Base-by-base conservation (phyloP, 2,329 filamentous ascomycete genomes). In the Phyllosticta citribraziliensis region DNA sequence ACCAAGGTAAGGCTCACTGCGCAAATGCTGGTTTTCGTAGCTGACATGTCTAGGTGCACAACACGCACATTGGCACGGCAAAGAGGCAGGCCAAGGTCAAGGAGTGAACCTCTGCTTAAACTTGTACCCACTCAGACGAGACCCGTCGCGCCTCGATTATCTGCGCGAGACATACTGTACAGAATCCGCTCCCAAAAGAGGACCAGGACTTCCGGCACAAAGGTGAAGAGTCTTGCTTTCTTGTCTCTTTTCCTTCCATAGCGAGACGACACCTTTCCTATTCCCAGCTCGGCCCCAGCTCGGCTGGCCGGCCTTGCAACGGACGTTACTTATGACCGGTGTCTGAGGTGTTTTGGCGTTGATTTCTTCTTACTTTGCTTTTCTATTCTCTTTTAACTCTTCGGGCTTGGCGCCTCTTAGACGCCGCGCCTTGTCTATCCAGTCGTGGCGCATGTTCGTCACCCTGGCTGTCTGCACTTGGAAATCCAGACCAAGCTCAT, bases 1-100 rank as follows among this genome's bases (percentile, higher is more conserved):
- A 95, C 90, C 35, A 97, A 96, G 82, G 91, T 91, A 74, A 70
- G 78, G 70, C 17, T 10, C 27, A 17, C 51, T 8, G 14, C 22
- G 6, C 50, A 47, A 30, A 58, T 20, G 35, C 33, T 25, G n/a
- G 6, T 4, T 12, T 53, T n/a, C 27, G 10, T 9, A 40, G 14
- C 59, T 61, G 47, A 61, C 54, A 14, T 52, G 55, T 50, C 14
- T 57, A 88, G 83, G 87, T 92, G 65, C 86, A 91, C 76, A 95
- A 95, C 72, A 96, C 91, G 25, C 91, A 96, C 67, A 95, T 96
- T 68, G 91, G 91, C 63, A 93, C 90, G 0, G 91, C 91, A 52
- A 95, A 88, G 78, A 85, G 85, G 63, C 86, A 85, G 58, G 86
- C 84, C 66, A 88, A 85, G 74, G 76, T 83, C 63, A 78, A 74